Base-by-base conservation (phyloP, 805 yeast genomes). In the Pichia californica region DNA sequence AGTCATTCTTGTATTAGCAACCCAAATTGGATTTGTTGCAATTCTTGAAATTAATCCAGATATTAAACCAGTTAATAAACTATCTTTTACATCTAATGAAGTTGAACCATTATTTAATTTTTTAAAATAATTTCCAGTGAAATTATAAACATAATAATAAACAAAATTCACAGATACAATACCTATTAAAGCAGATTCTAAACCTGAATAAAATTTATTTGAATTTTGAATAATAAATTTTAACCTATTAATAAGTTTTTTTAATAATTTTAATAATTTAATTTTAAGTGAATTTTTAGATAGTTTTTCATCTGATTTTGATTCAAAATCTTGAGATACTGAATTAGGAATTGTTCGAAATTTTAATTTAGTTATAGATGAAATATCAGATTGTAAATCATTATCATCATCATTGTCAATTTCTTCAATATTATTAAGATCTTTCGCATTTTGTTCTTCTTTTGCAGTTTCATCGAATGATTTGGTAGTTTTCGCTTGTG, bases 11-110 rank as follows among this genome's bases (percentile, higher is more conserved):
- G 97, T 88, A 60, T 88, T 88, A 36, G 94, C 93, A 35, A 88
- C 95, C 97, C 97, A 88, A 52, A 87, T 79, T 20, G 97, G 97
- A 61, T 88, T 88, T 11, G 95, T 81, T 10, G 81, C 72, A 18
- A 84, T 67, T 39, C 88, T 84, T 3, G 96, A 88, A 31, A 88
- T 76, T 9, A 88, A 75, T 0, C 97, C 96, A 2, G 96, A 95
- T 56, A 86, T 70, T 1, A 93, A 82, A 23, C 97, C 95, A 2
- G 88, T 81, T 6, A 73, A 47, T 54, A 88, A 81, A 42, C 87
- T 76, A 63, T 87, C 88, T 5, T 70, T 41, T 1, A 94, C 79
- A 23, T 77, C 65, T 52, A 80, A 59, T 2, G 77, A 30, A n/a
- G 30, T 29, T 18, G 44, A 58, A 42, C 53, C 57, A 5, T 38